These are phyloP conservation scores for Candida loeiensis DNA, from an alignment of 805 yeast genomes.

Conservation along the genomic window DNA sequence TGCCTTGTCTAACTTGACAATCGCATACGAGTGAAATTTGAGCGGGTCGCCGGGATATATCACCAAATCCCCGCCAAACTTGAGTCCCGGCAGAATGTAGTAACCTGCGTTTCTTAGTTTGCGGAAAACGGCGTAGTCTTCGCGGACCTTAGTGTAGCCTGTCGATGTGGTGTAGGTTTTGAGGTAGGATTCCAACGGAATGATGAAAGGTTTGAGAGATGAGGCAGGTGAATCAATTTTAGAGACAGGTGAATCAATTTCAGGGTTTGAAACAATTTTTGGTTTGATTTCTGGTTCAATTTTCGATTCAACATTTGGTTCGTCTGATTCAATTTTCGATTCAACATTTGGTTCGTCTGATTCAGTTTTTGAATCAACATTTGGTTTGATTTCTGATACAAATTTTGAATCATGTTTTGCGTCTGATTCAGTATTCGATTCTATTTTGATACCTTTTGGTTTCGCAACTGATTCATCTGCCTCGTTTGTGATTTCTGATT, in stretches of 20 bases:
- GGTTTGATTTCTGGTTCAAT: background rate
- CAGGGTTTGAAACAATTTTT: background rate
- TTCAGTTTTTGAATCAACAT: background rate
- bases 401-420: background rate
- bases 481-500: too few relatives aligned
- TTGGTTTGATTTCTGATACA: background rate
- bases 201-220: background rate
- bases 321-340: background rate
- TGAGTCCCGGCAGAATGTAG: constrained; percentile 74
- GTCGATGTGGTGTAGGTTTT: constrained; percentile 1
- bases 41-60: constrained; percentile 96
- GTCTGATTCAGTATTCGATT: too few relatives aligned
- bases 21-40: constrained; percentile 82
- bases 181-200: constrained; percentile 5
- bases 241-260: constrained; percentile 8
- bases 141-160: background rate
- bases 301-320: too few relatives aligned
- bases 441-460: too few relatives aligned
- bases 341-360: too few relatives aligned
- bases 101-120: constrained; percentile 44
- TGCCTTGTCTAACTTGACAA: constrained; percentile 57
- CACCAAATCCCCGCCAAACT: constrained; percentile 86
- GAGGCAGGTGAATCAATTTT: too few relatives aligned
- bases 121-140: constrained; percentile 26
- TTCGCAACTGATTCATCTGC: background rate